A percentile compares a stretch with the other conserved stretches of the same genome.
Evolutionary conservation across 2,329 filamentous ascomycete genomes (phyloP).

Genomic region (Aspergillus pseudoterreus): DNA sequence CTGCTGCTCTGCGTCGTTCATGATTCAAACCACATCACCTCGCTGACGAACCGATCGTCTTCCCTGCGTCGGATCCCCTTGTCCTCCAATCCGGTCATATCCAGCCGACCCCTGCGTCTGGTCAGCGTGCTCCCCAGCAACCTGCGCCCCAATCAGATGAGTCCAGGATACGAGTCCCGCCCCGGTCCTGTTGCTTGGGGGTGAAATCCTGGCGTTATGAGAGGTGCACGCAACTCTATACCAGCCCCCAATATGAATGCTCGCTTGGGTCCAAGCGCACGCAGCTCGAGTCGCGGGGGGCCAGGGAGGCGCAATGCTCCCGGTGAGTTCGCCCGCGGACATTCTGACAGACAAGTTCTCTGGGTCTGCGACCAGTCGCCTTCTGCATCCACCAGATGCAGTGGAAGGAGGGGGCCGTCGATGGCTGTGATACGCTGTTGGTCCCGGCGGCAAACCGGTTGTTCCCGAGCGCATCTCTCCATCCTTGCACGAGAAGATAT

Average conservation of each 20-base stretch:
- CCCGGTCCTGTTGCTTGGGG: background rate
- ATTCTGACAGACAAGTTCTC: background rate
- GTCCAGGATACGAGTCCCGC: slow-evolving; percentile 7
- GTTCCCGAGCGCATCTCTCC: background rate
- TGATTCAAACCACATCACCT: no score
- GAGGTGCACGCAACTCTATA: slow-evolving; percentile 4
- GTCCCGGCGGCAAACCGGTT: background rate
- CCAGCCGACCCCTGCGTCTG: slow-evolving; percentile 6
- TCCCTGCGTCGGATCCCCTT: background rate
- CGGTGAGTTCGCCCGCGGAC: background rate
- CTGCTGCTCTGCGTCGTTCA: no score
- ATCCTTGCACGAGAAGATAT: background rate
- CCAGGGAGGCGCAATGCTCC: background rate
- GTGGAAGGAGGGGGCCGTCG: background rate
- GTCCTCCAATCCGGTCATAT: background rate
- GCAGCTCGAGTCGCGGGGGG: background rate
- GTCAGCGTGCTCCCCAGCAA: background rate
- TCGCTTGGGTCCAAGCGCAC: background rate
- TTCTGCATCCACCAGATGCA: background rate
- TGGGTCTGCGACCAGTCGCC: background rate
- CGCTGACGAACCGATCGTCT: no score
- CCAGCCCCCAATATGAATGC: slow-evolving; percentile 2
- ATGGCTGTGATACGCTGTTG: background rate
- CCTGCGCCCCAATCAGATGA: background rate
- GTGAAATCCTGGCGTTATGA: background rate